Evolutionary conservation across 805 yeast species (phyloP).

Genomic region (Cyberlindnera meyerae): DNA sequence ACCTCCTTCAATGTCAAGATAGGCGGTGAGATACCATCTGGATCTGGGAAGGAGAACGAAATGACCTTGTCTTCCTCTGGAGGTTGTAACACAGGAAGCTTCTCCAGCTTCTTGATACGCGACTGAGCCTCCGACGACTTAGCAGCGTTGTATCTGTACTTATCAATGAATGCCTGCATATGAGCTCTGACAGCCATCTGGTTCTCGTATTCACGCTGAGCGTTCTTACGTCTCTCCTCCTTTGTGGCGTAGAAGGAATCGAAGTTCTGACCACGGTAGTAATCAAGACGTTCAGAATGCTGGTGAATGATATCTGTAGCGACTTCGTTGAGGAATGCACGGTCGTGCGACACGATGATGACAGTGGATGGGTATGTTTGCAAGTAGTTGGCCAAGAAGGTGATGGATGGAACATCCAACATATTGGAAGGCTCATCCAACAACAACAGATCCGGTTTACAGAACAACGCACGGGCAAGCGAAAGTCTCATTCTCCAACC

Average conservation of each 20-base stretch:
- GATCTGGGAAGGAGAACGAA: slow-evolving; percentile 91
- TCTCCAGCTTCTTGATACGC: slow-evolving; percentile 93
- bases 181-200: slow-evolving; percentile 96
- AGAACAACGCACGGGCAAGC: slow-evolving; percentile 95
- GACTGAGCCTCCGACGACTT: slow-evolving; percentile 97
- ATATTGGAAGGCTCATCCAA: slow-evolving; percentile 99
- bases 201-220: slow-evolving; percentile 90
- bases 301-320: slow-evolving; percentile 98
- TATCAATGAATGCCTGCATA: slow-evolving; percentile 91
- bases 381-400: slow-evolving; percentile 84
- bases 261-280: slow-evolving; percentile 90
- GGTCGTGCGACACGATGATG: slow-evolving; percentile 94
- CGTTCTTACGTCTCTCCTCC: slow-evolving; percentile 92
- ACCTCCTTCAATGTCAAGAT: slow-evolving; percentile 84
- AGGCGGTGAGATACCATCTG: slow-evolving; percentile 90
- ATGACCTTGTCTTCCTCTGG: slow-evolving; percentile 89
- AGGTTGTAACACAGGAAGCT: slow-evolving; percentile 85
- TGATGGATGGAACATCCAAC: slow-evolving; percentile 99
- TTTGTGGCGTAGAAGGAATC: slow-evolving; percentile 89
- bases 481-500: slow-evolving; percentile 99
- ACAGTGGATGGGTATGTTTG: slow-evolving; percentile 91
- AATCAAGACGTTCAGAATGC: slow-evolving; percentile 94
- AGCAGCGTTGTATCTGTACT: slow-evolving; percentile 95
- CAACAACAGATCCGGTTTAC: slow-evolving; percentile 89
- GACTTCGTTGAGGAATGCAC: slow-evolving; percentile 94